These are phyloP conservation scores for Madurella mycetomatis DNA, from an alignment of 2,329 filamentous ascomycete species.

Conservation along the genomic window DNA sequence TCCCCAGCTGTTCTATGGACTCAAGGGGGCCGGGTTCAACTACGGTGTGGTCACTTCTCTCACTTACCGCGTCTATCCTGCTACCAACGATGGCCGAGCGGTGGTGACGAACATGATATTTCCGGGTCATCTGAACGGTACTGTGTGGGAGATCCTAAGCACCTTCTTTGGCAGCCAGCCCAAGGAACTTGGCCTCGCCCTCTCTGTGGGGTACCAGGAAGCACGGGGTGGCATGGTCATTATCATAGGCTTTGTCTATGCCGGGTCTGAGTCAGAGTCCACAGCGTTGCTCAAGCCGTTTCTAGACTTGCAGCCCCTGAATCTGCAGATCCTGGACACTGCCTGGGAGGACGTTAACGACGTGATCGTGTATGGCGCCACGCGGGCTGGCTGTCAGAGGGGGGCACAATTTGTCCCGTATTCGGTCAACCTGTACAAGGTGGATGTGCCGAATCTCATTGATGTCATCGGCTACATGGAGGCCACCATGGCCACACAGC, in stretches of 20 bases:
- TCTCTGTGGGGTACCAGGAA: background rate
- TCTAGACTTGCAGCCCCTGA: background rate
- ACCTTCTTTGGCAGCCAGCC: background rate
- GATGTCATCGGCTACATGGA: background rate
- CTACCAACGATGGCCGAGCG: conserved; percentile 12
- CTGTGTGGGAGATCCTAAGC: conserved; percentile 3
- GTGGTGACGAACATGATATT: conserved; percentile 10
- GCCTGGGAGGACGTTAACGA: background rate
- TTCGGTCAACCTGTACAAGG: background rate
- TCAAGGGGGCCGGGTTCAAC: conserved; percentile 8
- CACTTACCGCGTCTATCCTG: conserved; percentile 42
- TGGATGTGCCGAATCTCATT: background rate
- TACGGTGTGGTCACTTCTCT: conserved; percentile 29
- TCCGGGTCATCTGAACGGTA: background rate
- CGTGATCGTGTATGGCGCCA: conserved; percentile 23
- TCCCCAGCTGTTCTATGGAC: conserved; percentile 4
- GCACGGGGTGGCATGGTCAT: conserved; percentile 27
- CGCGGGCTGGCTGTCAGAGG: conserved; percentile 47
- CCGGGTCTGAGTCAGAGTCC: background rate
- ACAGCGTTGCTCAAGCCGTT: background rate
- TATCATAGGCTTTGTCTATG: background rate
- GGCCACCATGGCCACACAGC: background rate
- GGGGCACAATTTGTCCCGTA: conserved; percentile 33
- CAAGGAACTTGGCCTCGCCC: conserved; percentile 8
- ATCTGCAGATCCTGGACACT: background rate